Percentiles rank a stretch among this genome's conserved stretches.
Evolutionary conservation across 768 basidiomycete species (phyloP).

Genomic region (Sarcodon sp.): DNA sequence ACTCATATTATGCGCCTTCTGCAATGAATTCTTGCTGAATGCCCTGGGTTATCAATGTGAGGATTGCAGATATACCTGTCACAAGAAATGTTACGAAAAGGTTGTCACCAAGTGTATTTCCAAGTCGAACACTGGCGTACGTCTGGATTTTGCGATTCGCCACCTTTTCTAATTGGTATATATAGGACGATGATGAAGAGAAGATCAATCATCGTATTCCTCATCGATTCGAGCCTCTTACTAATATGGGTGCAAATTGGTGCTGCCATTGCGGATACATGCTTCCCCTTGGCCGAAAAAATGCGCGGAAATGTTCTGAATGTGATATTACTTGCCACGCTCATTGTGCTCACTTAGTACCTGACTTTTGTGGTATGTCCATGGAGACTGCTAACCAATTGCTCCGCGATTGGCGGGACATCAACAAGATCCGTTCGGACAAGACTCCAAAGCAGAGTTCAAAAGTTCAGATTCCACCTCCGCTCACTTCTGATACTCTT

Average conservation of each 20-base stretch:
- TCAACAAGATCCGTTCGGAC: slow-evolving; percentile 59
- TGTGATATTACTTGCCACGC: slow-evolving; percentile 96
- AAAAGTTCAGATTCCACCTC: background rate
- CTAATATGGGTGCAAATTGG: slow-evolving; percentile 97
- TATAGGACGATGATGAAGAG: slow-evolving; percentile 89
- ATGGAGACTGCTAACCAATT: slow-evolving; percentile 98
- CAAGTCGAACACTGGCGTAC: slow-evolving; percentile 86
- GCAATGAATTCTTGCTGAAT: slow-evolving; percentile 94
- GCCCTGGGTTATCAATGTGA: slow-evolving; percentile 98
- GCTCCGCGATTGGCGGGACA: slow-evolving; percentile 81
- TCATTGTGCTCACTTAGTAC: slow-evolving; percentile 94
- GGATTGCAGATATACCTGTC: slow-evolving; percentile 97
- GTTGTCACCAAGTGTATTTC: slow-evolving; percentile 99
- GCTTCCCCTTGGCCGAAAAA: slow-evolving; percentile 93
- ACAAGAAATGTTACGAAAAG: slow-evolving; percentile 98
- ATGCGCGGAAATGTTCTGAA: slow-evolving; percentile 90
- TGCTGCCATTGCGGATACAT: slow-evolving; percentile 99
- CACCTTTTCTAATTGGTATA: slow-evolving; percentile 1
- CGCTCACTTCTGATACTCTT: slow-evolving; percentile 6
- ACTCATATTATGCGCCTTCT: slow-evolving; percentile 96
- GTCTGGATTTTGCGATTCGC: slow-evolving; percentile 15
- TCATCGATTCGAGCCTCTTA: slow-evolving; percentile 93
- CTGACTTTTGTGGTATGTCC: slow-evolving; percentile 99
- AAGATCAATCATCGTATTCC: slow-evolving; percentile 99
- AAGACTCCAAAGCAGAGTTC: slow-evolving; percentile 15